Conservation (phyloP, 139 green algal species). For the Haematococcus lacustris region DNA sequence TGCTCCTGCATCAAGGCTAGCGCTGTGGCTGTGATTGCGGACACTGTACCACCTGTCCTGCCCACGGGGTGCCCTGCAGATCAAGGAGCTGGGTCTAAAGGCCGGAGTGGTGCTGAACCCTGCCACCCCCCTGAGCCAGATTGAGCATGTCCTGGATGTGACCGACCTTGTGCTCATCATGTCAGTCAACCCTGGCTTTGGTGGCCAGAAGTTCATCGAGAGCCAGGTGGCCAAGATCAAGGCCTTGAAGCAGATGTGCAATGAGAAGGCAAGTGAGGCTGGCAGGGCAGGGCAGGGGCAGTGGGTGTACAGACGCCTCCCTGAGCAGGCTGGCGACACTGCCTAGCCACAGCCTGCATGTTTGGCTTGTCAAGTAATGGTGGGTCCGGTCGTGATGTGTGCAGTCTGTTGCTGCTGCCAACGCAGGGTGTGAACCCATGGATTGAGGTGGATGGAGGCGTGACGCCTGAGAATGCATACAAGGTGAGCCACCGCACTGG, state of each 20-base stretch:
- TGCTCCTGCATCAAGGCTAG: no score
- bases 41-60: neutral
- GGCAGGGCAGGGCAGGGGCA: no score
- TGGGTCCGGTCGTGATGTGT: no score
- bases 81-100: slow-evolving; percentile 96
- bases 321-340: no score
- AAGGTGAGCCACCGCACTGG: no score
- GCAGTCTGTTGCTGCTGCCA: no score
- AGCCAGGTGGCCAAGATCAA: slow-evolving; percentile 90
- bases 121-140: slow-evolving; percentile 69
- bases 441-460: slow-evolving; percentile 97
- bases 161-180: slow-evolving; percentile 97
- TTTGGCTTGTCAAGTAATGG: no score
- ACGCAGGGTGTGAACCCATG: slow-evolving; percentile 86
- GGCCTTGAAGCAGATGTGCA: slow-evolving; percentile 82
- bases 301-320: no score
- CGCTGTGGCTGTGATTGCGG: no score
- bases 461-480: slow-evolving; percentile 89
- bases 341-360: no score
- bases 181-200: slow-evolving; percentile 98
- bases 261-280: slow-evolving; percentile 56
- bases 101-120: slow-evolving; percentile 98
- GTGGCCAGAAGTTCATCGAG: slow-evolving; percentile 98
- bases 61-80: slow-evolving; percentile 65
- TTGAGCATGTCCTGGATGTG: slow-evolving; percentile 88